Base-by-base conservation (phyloP, 805 yeast species). In the Brettanomyces custersianus region DNA sequence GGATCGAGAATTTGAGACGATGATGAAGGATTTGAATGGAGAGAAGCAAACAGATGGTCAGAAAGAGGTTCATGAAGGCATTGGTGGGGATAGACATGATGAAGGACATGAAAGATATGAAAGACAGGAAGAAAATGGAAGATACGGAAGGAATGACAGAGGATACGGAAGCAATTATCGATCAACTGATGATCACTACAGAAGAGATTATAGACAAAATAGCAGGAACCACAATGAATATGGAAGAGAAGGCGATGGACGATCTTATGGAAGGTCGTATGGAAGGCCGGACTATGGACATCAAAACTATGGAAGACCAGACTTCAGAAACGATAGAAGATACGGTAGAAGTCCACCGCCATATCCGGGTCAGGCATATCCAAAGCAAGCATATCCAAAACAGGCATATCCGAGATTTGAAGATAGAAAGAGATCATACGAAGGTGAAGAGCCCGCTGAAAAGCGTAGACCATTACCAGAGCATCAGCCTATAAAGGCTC, bases 1-100 rank as follows among this genome's bases (percentile, higher is more conserved):
- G 26, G 77, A 72, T 34, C 48, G 57, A 30, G 79, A 74, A 43
- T 65, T 66, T 40, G 72, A 67, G 28, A 64, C 61, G 36, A 66
- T 74, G 59, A 66, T 76, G 68, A 54, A 57, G 35, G 77, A 68
- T 36, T 52, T 72, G 34, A 61, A 62, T 36, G 67, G 67, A 16
- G 55, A 45, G 23, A 20, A 17, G 6, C 31, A 32, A 31, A 29
- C 35, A 24, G 33, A 35, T 16, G 36, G 32, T 31, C 35, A 22
- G 38, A 29, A 12, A n/a, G 28, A 29, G 16, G 33, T 10, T 15
- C 29, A 27, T 10, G 16, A 13, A 8, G 9, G 16, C 20, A 12
- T 19, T 21, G 23, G 35, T 36, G 29, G 26, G 26, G 11, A 18
- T 21, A 26, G 20, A 15, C 19, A 13, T 19, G 27, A 20, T 18